Conservation (phyloP, 805 yeast species). For the Candida awuae region DNA sequence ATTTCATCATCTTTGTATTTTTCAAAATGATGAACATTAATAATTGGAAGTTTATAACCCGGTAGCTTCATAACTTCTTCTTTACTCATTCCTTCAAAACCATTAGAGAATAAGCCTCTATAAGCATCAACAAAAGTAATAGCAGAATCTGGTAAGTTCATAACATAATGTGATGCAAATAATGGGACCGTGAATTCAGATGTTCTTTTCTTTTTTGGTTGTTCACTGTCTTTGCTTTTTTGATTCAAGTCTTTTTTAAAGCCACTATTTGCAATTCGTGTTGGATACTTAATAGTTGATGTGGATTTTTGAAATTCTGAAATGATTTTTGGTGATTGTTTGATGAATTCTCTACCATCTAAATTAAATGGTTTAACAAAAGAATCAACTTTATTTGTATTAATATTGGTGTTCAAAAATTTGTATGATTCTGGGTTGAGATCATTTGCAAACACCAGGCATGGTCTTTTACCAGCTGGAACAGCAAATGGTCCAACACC, state of each 20-base stretch:
- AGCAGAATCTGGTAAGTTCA: constrained; percentile 95
- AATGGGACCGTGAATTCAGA: constrained; percentile 38
- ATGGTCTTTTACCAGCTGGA: constrained; percentile 84
- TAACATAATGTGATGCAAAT: constrained; percentile 65
- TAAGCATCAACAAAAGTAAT: constrained; percentile 72
- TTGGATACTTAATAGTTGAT: constrained; percentile 31
- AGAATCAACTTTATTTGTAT: constrained; percentile 49
- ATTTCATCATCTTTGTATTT: constrained; percentile 66
- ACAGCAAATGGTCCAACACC: constrained; percentile 98
- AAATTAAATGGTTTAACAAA: constrained; percentile 58
- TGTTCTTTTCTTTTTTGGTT: constrained; percentile 22
- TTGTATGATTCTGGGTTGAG: constrained; percentile 80
- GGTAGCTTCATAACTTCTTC: constrained; percentile 31
- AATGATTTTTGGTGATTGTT: constrained; percentile 45
- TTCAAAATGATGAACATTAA: constrained; percentile 90
- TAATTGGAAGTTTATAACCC: constrained; percentile 55
- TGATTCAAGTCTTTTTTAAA: constrained; percentile 9
- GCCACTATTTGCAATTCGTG: constrained; percentile 27
- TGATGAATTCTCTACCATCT: constrained; percentile 81
- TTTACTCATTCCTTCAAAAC: constrained; percentile 31
- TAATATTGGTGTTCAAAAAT: constrained; percentile 59
- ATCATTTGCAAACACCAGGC: constrained; percentile 84
- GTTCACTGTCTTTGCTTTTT: constrained; percentile 7
- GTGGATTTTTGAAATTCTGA: constrained; percentile 36
- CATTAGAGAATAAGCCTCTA: constrained; percentile 55